These are phyloP conservation scores for Aaosphaeria arxii DNA, from an alignment of 2,329 filamentous ascomycete genomes.

Conservation along the genomic window DNA sequence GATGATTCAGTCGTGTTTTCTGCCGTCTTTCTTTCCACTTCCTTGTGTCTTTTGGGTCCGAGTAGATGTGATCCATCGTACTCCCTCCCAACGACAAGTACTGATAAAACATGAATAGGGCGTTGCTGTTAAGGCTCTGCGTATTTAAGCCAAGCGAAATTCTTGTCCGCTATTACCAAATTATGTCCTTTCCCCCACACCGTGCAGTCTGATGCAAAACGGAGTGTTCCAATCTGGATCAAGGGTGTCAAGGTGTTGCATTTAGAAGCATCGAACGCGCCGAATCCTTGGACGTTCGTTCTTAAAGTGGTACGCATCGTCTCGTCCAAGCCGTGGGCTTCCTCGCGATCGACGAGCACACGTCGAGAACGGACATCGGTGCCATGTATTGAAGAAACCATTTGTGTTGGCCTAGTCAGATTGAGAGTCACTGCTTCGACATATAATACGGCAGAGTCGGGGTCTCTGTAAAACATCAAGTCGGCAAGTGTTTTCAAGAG, in stretches of 20 bases:
- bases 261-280: background rate
- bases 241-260: background rate
- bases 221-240: background rate
- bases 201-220: background rate
- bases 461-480: constrained; percentile 17
- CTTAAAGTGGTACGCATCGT: background rate
- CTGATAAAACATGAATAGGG: too few species aligned
- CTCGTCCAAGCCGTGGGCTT: background rate
- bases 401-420: constrained; percentile 20
- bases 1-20: too few species aligned
- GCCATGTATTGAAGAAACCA: background rate
- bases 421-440: constrained; percentile 26
- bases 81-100: too few species aligned
- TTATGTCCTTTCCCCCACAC: background rate
- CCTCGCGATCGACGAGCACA: background rate
- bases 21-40: too few species aligned
- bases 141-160: background rate
- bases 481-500: constrained; percentile 25
- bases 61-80: too few species aligned
- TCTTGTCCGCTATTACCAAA: background rate
- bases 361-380: background rate
- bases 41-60: too few species aligned
- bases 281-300: background rate
- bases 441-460: constrained; percentile 19
- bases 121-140: background rate